Conservation (phyloP, 2,329 filamentous ascomycete genomes). For the Esteya vermicola region DNA sequence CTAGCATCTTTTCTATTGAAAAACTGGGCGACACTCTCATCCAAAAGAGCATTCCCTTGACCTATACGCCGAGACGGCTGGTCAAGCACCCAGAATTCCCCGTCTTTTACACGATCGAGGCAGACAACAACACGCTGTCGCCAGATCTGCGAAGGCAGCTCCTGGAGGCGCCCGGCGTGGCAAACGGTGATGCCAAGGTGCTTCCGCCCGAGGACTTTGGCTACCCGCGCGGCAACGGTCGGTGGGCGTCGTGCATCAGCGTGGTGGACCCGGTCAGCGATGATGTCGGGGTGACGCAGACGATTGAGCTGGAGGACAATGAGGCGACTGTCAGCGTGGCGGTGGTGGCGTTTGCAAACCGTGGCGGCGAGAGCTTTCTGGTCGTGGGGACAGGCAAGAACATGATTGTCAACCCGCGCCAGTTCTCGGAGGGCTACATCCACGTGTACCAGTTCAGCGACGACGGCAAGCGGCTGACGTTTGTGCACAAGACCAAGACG, state of each 20-base stretch:
- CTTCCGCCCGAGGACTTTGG: slow-evolving; percentile 76
- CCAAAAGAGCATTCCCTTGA: slow-evolving; percentile 72
- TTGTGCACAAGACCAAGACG: slow-evolving; percentile 91
- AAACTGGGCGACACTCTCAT: slow-evolving; percentile 74
- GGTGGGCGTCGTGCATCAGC: slow-evolving; percentile 94
- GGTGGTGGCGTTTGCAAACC: slow-evolving; percentile 72
- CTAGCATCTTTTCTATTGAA: slow-evolving; percentile 86
- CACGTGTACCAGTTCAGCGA: slow-evolving; percentile 86
- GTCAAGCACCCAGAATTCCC: slow-evolving; percentile 77
- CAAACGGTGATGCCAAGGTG: slow-evolving; percentile 57
- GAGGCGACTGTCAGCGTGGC: slow-evolving; percentile 82
- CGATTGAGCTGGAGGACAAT: slow-evolving; percentile 73
- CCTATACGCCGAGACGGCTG: slow-evolving; percentile 81
- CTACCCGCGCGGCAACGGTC: slow-evolving; percentile 65
- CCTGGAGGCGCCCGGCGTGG: slow-evolving; percentile 53
- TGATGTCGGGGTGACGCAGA: slow-evolving; percentile 56
- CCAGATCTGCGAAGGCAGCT: slow-evolving; percentile 63
- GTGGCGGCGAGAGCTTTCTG: slow-evolving; percentile 82
- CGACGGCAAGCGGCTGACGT: slow-evolving; percentile 75
- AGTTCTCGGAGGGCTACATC: slow-evolving; percentile 67
- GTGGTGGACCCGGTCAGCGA: slow-evolving; percentile 71
- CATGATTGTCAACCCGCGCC: slow-evolving; percentile 63
- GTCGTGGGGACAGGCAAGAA: slow-evolving; percentile 90
- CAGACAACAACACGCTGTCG: slow-evolving; percentile 83
- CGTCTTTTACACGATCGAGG: slow-evolving; percentile 86